Evolutionary conservation across 805 yeast species (phyloP), one percentile per base, ranked within the genome.

Genomic region (Citeromyces nyonsensis): DNA sequence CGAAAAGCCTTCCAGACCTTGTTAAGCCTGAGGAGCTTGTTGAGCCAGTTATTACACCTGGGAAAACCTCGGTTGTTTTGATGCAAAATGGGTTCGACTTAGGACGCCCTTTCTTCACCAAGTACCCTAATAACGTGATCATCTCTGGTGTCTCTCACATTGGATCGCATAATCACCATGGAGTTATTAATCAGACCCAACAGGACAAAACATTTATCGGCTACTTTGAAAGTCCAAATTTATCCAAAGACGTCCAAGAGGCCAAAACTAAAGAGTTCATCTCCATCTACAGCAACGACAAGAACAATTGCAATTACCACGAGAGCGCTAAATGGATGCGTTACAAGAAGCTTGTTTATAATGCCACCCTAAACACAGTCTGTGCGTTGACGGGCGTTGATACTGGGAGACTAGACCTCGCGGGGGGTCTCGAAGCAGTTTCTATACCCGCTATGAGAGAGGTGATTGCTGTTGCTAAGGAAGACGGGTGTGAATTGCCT

Each of bases 321-420:
- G 57, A 58, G 6, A 59, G 69, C 41, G 68, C 65, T 29, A 61
- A 61, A 47, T 58, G 48, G 48, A 57, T 66, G 26, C 59, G 93
- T 40, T 76, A 81, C 71, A 55, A 62, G 35, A 80, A 80, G 48
- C 59, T 80, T 38, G 62, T 80, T 10, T 79, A 78, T 54, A 80
- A 79, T 48, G 74, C 81, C 13, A 56, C 76, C 1, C 57, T 73
- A 45, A 80, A 80, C 53, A 64, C 85, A 5, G 52, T 67, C 4
- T 62, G 77, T 37, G 70, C 82, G 0, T 47, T 76, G 30, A 66
- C 76, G 2, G 65, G 66, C 10, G 49, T 71, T 7, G 83, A 75
- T 41, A 60, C 65, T n/a, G 79, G 76, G 12, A 59, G 79, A 32
- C 41, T 70, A 22, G 59, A 52, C 36, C 47, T 57, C 22, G 48